These are phyloP conservation scores for Aurantiochytrium sp. DNA, from an alignment of 108 stramenopile genomes.

Conservation along the genomic window DNA sequence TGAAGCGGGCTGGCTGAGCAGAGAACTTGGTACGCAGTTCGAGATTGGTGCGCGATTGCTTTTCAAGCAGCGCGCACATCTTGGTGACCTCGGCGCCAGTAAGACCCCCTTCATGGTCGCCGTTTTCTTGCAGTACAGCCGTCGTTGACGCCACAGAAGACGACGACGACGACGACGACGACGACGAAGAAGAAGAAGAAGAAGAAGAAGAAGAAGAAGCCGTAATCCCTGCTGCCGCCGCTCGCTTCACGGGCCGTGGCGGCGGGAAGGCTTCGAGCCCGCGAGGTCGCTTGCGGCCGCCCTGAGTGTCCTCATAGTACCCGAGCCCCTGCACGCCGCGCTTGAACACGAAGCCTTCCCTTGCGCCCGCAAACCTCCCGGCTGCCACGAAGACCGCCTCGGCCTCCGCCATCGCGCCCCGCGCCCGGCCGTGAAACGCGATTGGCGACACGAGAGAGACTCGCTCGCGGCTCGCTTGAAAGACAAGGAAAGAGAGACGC, in stretches of 20 bases:
- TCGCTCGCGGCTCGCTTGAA: too few species aligned
- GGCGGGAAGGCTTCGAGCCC: not conserved
- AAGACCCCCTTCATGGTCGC: too few species aligned
- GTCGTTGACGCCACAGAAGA: too few species aligned
- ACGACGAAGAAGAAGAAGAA: too few species aligned
- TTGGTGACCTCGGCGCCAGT: not conserved
- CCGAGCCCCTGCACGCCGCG: slow-evolving; percentile 4
- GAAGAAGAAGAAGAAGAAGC: too few species aligned
- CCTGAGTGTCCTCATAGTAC: not conserved
- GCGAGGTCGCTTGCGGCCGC: not conserved
- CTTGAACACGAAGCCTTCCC: slow-evolving; percentile 19
- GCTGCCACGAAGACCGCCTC: not conserved
- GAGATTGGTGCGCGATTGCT: not conserved
- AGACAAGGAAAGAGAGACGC: too few species aligned
- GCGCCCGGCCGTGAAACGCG: too few species aligned
- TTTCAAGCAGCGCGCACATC: not conserved
- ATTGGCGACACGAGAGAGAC: too few species aligned
- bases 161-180: too few species aligned
- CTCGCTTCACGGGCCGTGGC: not conserved
- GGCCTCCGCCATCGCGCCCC: too few species aligned
- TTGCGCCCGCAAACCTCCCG: not conserved
- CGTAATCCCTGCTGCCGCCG: not conserved
- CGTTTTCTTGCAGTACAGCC: too few species aligned
- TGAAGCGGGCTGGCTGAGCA: not conserved
- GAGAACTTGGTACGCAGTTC: not conserved